Evolutionary conservation across 768 basidiomycete species (phyloP), one percentile per base, ranked within the genome.

Genomic region (Daedaleopsis sinensis): DNA sequence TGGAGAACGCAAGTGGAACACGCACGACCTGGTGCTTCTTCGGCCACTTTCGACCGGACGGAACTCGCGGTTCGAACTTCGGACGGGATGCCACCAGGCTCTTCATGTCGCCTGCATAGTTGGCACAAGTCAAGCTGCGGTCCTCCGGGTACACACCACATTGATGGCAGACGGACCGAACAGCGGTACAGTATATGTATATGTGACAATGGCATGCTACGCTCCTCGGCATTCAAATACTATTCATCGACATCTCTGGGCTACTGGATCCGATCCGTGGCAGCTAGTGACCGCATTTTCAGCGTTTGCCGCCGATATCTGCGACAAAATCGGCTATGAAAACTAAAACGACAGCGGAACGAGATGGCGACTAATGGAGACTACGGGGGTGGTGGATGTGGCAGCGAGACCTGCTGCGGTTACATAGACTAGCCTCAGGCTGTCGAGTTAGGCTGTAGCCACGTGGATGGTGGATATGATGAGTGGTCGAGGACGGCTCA

Each of bases 211-310:
- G 39, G 11, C 39, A 42, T 18, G 39, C 39, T 42, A 18, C 18
- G 3, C 13, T 42, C 39, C 39, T 42, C 39, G 39, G 39, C 39
- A 18, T 42, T 18, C 27, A 32, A 32, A 32, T 32, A 32, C 7
- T 32, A n/a, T n/a, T n/a, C n/a, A n/a, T n/a, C n/a, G n/a, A n/a
- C 13, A 18, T 42, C 54, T 43, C 54, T 23, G 54, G 32, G 16
- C 23, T 32, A 27, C 54, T 27, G 42, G 11, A 13, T 38, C 21
- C 52, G 55, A 47, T 53, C 43, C 52, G 36, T 51, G 51, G 58
- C 51, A 47, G 32, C 19, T 32, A 11, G 11, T 18, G 39, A 42
- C 11, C 5, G 39, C 13, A 10, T 32, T 8, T 47, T 36, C 52
- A 59, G 47, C 44, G 39, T 37, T 39, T 9, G 37, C 11, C 23